Evolutionary conservation across 495 filamentous ascomycete genomes (phyloP).

Genomic region (Neurospora intermedia): DNA sequence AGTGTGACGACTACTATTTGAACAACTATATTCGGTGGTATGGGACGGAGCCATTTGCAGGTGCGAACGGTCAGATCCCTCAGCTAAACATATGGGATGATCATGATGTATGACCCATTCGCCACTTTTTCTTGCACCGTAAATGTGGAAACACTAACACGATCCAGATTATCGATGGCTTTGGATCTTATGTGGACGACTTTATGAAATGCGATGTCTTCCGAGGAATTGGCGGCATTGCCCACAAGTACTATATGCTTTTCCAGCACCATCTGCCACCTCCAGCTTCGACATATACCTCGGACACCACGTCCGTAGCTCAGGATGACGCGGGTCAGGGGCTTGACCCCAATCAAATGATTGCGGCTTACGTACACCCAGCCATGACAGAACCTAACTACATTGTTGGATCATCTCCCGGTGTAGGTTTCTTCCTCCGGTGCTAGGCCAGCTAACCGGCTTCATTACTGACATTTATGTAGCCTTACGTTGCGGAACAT

Average conservation of each 20-base stretch:
- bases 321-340: constrained; percentile 32
- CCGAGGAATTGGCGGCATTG: constrained; percentile 76
- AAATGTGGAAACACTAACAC: neutral
- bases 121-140: too few species aligned
- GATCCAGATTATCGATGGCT: constrained; percentile 72
- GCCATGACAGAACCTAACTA: constrained; percentile 56
- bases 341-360: constrained; percentile 54
- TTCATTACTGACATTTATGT: constrained; percentile 1
- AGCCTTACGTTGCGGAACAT: constrained; percentile 65
- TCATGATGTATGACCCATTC: constrained; percentile 46
- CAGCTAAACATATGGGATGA: constrained; percentile 96
- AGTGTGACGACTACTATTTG: constrained; percentile 85
- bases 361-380: constrained; percentile 57
- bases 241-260: constrained; percentile 84
- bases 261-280: constrained; percentile 90
- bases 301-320: constrained; percentile 25
- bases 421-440: constrained; percentile 23
- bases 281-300: constrained; percentile 72
- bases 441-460: constrained; percentile 12
- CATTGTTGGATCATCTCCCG: constrained; percentile 65
- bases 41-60: constrained; percentile 67
- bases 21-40: constrained; percentile 89
- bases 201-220: constrained; percentile 90
- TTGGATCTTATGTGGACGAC: constrained; percentile 83
- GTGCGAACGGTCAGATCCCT: constrained; percentile 76